Conservation (phyloP, 2,329 filamentous ascomycete species). For the Colletotrichum neosansevieriae region DNA sequence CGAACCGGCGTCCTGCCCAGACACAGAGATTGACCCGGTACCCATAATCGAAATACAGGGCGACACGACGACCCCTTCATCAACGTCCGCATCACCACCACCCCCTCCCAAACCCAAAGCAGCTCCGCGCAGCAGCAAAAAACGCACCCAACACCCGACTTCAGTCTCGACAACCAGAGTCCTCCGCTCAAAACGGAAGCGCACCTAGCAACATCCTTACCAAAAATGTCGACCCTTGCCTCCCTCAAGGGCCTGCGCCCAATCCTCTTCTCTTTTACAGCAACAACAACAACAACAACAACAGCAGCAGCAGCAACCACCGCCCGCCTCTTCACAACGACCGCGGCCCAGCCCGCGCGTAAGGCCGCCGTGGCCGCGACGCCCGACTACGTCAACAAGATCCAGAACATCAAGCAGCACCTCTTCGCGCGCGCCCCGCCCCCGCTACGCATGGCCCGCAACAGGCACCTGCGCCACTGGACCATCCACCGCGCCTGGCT, state of each 20-base stretch:
- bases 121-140: no score
- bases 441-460: conserved; percentile 89
- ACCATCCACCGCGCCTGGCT: conserved; percentile 98
- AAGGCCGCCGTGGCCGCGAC: conserved; percentile 44
- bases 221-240: background rate
- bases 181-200: no score
- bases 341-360: conserved; percentile 39
- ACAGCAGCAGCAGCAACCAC: conserved; percentile 38
- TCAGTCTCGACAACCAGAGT: no score
- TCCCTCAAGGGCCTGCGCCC: background rate
- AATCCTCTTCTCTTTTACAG: background rate
- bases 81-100: no score
- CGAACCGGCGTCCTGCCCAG: no score
- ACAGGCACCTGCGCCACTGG: conserved; percentile 93
- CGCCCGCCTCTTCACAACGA: conserved; percentile 46
- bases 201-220: background rate
- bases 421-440: conserved; percentile 66
- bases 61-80: no score
- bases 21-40: no score
- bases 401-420: conserved; percentile 59
- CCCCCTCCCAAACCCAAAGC: no score
- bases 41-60: no score
- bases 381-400: conserved; percentile 56
- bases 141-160: no score
- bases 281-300: conserved; percentile 23